Evolutionary conservation across 169 alveolate species (phyloP), one percentile per base, ranked within the genome.

Genomic region (Plasmodium gaboni): DNA sequence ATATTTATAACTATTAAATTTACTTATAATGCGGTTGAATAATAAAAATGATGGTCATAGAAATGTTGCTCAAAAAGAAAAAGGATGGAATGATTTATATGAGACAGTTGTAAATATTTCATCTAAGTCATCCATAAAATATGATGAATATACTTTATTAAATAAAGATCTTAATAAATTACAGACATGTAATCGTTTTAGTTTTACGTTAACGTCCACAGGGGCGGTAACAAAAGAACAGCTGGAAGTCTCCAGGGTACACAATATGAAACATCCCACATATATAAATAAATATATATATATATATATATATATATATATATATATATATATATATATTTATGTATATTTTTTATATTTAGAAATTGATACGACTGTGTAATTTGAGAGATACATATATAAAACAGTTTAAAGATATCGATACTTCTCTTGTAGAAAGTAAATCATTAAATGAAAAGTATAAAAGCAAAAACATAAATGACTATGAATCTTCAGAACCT

Each of bases 171-270:
- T 24, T 12, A 4, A 67, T 2, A 78, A 78, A 28, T 65, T 78
- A 32, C 48, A 64, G 24, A 8, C 72, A 13, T 65, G 60, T 15
- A 78, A 65, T 19, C 76, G 71, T 13, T 78, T 78, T 22, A 65
- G 74, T 59, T 78, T 78, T 53, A 78, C 89, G 17, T n/a, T 78
- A 70, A 65, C 80, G 7, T 78, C 89, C 13, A 65, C 89, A 2
- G 80, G 80, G 9, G 53, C 10, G 4, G 44, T 78, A 8, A 67
- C 89, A 5, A 19, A 61, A 32, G 89, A 78, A 57, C 83, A 78
- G 17, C 26, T 53, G n/a, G 83, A 78, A 15, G 89, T 78, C 44
- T 28, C 89, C 7, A 65, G 68, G 89, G 89, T 78, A 51, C 46
- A n/a, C 8, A 51, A 48, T 22, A 2, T 9, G 15, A n/a, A 48